Base-by-base conservation (phyloP, 345 rosid species). In the Camelina laxa region DNA sequence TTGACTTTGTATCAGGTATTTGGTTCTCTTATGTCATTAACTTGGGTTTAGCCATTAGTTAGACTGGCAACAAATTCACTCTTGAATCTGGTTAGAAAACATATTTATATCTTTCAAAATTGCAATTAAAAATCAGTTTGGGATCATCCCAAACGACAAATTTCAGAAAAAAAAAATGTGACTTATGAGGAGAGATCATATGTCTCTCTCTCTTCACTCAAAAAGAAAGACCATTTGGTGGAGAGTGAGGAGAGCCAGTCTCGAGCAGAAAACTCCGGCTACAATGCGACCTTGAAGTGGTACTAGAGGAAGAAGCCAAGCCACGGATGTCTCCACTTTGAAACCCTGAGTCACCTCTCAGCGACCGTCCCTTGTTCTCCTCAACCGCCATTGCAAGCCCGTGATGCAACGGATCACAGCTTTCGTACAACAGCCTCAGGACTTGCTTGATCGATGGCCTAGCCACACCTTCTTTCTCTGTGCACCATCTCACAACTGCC, bases 381-480 rank as follows among this genome's bases (percentile, higher is more conserved):
- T 89, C 96, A 61, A 82, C 83, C 0, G 97, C 88, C 65, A 67
- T 81, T 51, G 87, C 77, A 70, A 91, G 86, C 66, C 94, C 89
- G 11, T 89, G 80, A 51, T 89, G 91, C 80, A 88, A 74, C 0
- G 93, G 95, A 70, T 94, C 98, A 30, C 85, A 90, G 77, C 95
- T 90, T 79, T 94, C 95, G 1, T 87, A 88, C 79, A 91, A 78
- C 51, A 91, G 85, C 84, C 93, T 76, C 31, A 91, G 87, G 27
- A 91, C 92, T 58, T 94, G 97, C 75, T 94, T 94, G 70, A 94
- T 87, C 0, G 97, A 90, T 79, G 97, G 96, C 82, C 98, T 84
- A 36, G 86, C 86, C 53, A 67, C 75, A 8, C 89, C 91, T 90
- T 90, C 96, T 79, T 76, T 86, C 80, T 91, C 93, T 9, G 96